Evolutionary conservation across 208 protist species (phyloP), one percentile per base, ranked within the genome.

Genomic region (Trypanosoma scelopori): DNA sequence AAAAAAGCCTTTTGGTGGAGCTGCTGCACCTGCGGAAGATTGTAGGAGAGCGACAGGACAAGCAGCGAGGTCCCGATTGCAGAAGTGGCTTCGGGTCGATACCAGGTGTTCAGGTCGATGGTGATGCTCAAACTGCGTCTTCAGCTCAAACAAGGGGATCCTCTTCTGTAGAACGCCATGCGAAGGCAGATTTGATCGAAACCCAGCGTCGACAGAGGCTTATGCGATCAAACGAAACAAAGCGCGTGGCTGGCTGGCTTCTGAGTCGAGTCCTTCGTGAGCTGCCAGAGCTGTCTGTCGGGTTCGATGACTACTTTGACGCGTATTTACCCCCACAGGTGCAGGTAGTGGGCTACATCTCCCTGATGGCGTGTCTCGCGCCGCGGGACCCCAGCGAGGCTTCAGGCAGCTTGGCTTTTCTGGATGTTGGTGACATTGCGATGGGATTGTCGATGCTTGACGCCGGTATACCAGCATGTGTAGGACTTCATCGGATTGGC

Each of bases 221-320:
- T 15, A 49, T 75, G 27, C 74, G 79, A 18, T 82, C 65, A n/a
- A 75, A 75, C n/a, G 84, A 94, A 61, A 84, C 82, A 15, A 68
- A 69, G 45, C 89, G 89, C 18, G 82, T 92, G n/a, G 84, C 84
- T 13, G 81, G 82, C 3, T 95, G 89, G 89, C 82, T 95, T 55
- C 78, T 95, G 35, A 89, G 82, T 55, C 79, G 85, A 56, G 65
- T 91, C 37, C 74, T 92, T 47, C 76, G 84, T 22, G 74, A 86
- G 45, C 65, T 91, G 42, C 84, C 89, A 32, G 71, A 75, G 25
- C 62, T 95, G 18, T 90, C 84, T 69, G 79, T 95, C 3, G 79
- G 83, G 45, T 95, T 88, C 77, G 90, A 95, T 70, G 83, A 84
- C 20, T 93, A 93, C 74, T 95, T 93, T 74, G 87, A 95, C 53